These are phyloP conservation scores for Pichia sp. DNA, from an alignment of 1,139 yeast species.

Conservation along the genomic window DNA sequence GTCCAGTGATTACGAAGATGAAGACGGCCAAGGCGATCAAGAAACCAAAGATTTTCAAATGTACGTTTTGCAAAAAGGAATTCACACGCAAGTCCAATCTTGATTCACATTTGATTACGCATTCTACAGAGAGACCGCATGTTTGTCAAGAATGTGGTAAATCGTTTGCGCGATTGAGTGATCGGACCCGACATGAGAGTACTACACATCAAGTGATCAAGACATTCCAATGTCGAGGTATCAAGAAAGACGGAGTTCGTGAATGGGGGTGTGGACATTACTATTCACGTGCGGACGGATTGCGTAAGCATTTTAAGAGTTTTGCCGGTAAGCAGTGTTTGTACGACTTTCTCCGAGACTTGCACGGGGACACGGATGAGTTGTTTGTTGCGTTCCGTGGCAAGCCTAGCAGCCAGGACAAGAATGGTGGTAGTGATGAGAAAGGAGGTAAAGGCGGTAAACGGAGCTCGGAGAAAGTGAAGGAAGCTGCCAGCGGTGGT, in stretches of 20 bases:
- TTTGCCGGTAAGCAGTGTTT: constrained; percentile 16
- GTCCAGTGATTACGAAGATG: no score
- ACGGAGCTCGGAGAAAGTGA: no score
- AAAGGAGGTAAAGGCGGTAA: not conserved
- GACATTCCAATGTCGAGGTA: constrained; percentile 13
- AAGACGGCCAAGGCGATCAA: not conserved
- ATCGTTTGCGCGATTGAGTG: constrained; percentile 96
- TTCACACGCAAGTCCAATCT: constrained; percentile 93
- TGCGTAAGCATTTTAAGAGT: constrained; percentile 16
- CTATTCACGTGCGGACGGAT: constrained; percentile 17
- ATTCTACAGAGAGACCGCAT: constrained; percentile 90
- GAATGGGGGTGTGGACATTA: constrained; percentile 19
- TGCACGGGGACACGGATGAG: constrained; percentile 12
- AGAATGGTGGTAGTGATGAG: not conserved
- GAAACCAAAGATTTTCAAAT: constrained; percentile 51
- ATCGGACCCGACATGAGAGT: constrained; percentile 88
- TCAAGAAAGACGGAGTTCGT: not conserved
- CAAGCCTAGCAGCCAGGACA: constrained; percentile 5
- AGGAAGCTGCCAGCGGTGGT: no score
- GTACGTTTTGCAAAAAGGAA: constrained; percentile 79
- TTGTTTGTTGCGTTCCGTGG: constrained; percentile 9
- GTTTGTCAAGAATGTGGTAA: constrained; percentile 84
- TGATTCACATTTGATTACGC: constrained; percentile 89
- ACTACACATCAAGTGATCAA: constrained; percentile 14
- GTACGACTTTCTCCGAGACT: constrained; percentile 9